phyloP scores from a whole-genome alignment of 495 filamentous ascomycete genomes.

The Lophiostoma macrostomum region DNA sequence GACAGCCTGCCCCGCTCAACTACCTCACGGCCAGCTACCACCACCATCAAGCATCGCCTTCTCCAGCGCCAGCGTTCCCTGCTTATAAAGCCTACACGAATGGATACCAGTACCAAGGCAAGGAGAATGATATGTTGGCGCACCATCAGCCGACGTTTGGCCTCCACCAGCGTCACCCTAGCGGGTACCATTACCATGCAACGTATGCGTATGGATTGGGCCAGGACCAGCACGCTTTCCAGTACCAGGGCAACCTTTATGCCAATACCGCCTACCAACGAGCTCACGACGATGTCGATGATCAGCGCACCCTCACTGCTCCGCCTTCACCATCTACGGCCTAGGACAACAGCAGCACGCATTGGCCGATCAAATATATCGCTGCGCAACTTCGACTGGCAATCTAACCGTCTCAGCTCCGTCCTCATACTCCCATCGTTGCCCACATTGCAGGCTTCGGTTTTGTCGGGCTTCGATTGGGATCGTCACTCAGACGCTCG shows the following conservation, averaged over 20 bases:
- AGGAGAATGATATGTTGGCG: slow-evolving; percentile 24
- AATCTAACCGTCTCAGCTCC: neutral
- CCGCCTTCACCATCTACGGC: slow-evolving; percentile 33
- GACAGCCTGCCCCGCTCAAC: slow-evolving; percentile 31
- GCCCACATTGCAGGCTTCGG: neutral
- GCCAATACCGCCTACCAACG: slow-evolving; percentile 23
- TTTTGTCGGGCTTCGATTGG: neutral
- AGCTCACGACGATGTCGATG: slow-evolving; percentile 24
- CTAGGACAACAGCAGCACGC: slow-evolving; percentile 17
- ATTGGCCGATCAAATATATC: slow-evolving; percentile 11
- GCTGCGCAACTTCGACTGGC: neutral
- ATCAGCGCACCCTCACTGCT: slow-evolving; percentile 33
- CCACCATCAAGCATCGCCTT: slow-evolving; percentile 20
- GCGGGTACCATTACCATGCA: slow-evolving; percentile 10
- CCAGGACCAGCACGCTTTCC: slow-evolving; percentile 17
- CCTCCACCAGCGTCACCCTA: slow-evolving; percentile 2
- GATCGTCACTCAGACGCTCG: slow-evolving; percentile 12
- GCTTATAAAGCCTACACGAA: slow-evolving; percentile 26
- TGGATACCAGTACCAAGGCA: slow-evolving; percentile 19
- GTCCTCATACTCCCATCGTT: neutral
- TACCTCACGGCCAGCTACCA: slow-evolving; percentile 35
- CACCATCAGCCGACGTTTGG: slow-evolving; percentile 11
- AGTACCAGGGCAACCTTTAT: slow-evolving; percentile 14
- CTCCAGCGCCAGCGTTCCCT: slow-evolving; percentile 14
- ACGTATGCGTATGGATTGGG: slow-evolving; percentile 24